Evolutionary conservation across 371 early-diverging fungal genomes (phyloP), one percentile per base, ranked within the genome.

Genomic region (Haplosporangium sp.): DNA sequence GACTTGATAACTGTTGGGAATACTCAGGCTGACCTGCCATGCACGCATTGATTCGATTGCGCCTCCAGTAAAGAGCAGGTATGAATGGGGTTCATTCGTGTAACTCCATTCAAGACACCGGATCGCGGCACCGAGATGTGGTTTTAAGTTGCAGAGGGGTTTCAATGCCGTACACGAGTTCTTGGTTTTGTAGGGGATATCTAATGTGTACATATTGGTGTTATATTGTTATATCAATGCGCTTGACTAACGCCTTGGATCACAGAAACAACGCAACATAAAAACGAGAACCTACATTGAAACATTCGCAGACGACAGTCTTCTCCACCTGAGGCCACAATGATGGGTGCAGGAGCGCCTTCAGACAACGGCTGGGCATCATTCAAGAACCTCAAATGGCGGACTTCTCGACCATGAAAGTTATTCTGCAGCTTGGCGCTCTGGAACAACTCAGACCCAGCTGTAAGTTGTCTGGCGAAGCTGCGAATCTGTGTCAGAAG

Each of bases 401-500:
- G 86, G 7, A 87, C 88, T 38, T 89, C 89, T 8, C 88, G 83
- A 8, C 88, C 89, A 70, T 89, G 88, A 55, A 84, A 89, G 52
- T 87, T 86, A 12, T 82, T 73, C 68, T 87, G 85, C 23, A 86
- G 69, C 9, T 87, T 83, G 16, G 84, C 86, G 14, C 83, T 86
- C 37, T 83, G 73, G 61, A 87, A 89, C 0, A 82, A 73, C 51
- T 82, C 85, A 36, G 80, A 69, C 5, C 69, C 76, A 16, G 80
- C 74, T 0, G 83, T 67, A 5, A 81, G 85, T 38, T 88, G 74
- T 10, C 87, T 81, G 50, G 84, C 73, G 55, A 86, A 86, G 23
- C 84, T 83, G 48, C 83, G 83, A 0, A 89, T 18, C 86, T 86
- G 51, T n/a, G 16, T 41, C 16, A 8, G 7, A 36, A 6, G 29